Conservation (phyloP, 495 filamentous ascomycete genomes). For the Aspergillus baeticus region DNA sequence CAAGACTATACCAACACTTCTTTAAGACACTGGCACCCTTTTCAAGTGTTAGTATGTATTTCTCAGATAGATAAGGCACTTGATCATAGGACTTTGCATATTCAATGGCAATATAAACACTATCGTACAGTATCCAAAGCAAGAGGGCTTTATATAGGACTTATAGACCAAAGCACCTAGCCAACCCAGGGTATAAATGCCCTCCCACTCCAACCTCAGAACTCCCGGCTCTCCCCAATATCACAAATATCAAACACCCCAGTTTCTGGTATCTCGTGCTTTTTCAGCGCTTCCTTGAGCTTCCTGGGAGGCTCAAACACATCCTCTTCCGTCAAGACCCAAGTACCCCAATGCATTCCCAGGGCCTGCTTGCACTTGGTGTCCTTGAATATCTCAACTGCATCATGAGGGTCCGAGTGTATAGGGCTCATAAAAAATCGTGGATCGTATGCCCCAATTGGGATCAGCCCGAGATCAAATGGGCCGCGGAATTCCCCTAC, state of each 20-base stretch:
- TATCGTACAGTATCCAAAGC: background rate
- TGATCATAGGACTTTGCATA: too few species aligned
- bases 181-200: background rate
- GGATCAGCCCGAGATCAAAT: slow-evolving; percentile 92
- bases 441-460: slow-evolving; percentile 90
- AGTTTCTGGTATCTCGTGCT: slow-evolving; percentile 64
- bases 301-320: slow-evolving; percentile 78
- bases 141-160: too few species aligned
- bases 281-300: slow-evolving; percentile 72
- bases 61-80: too few species aligned
- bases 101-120: background rate
- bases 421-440: slow-evolving; percentile 72
- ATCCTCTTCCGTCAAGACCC: slow-evolving; percentile 85
- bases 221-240: slow-evolving; percentile 84
- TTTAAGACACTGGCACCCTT: too few species aligned
- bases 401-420: slow-evolving; percentile 87
- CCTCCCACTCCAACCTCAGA: slow-evolving; percentile 33
- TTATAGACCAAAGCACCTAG: background rate
- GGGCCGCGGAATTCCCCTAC: slow-evolving; percentile 80
- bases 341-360: slow-evolving; percentile 94
- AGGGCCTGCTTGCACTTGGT: slow-evolving; percentile 80
- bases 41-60: too few species aligned
- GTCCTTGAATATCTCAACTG: slow-evolving; percentile 87
- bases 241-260: slow-evolving; percentile 87
- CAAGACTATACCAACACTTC: too few species aligned